phyloP scores from a whole-genome alignment of 345 rosid genomes.

The Capsella bursapastoris region DNA sequence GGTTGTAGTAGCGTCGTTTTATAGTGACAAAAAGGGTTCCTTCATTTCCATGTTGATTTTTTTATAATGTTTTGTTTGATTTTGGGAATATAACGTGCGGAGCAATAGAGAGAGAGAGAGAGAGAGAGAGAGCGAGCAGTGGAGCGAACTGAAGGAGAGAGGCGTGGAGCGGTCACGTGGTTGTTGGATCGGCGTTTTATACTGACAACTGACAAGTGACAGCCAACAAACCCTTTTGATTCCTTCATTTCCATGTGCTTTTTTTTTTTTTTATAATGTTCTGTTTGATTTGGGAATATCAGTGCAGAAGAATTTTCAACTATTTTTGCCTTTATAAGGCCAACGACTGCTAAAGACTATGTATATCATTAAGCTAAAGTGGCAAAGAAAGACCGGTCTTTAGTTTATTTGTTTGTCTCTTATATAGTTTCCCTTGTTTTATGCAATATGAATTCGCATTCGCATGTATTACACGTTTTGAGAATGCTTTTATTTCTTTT shows the following conservation, averaged over 20 bases:
- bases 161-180: conserved; percentile 32
- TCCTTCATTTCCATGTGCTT: neutral
- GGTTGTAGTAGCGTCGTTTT: conserved; percentile 1
- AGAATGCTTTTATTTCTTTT: too few relatives aligned
- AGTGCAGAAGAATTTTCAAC: conserved; percentile 7
- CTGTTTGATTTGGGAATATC: neutral
- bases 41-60: too few relatives aligned
- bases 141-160: conserved; percentile 15
- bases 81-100: neutral
- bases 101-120: conserved; percentile 22
- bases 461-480: too few relatives aligned
- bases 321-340: neutral
- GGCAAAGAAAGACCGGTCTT: too few relatives aligned
- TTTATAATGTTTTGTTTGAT: too few relatives aligned
- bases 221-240: conserved; percentile 34
- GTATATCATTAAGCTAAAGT: neutral
- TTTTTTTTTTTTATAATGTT: neutral
- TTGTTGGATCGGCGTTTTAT: neutral
- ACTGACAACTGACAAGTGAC: neutral
- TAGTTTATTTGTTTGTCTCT: neutral
- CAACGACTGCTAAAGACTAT: neutral
- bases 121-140: neutral
- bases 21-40: conserved; percentile 13
- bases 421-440: neutral
- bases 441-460: neutral